A percentile compares a stretch with the other conserved stretches of the same genome.
Evolutionary conservation across 108 stramenopile genomes (phyloP).

Genomic region (Pseudonitzschia multistriata): DNA sequence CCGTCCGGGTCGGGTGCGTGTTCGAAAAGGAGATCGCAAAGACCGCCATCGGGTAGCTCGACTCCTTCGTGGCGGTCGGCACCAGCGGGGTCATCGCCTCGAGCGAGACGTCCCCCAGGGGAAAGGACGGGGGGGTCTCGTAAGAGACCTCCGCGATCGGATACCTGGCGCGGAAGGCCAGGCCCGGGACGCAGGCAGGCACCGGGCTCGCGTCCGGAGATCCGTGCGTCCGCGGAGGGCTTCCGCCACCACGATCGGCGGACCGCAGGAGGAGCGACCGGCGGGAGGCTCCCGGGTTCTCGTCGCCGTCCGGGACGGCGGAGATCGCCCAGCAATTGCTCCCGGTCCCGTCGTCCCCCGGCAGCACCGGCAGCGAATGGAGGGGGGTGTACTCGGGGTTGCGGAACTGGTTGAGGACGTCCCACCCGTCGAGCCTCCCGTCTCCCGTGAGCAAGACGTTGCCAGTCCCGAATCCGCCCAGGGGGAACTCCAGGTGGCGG

Average conservation of each 20-base stretch:
- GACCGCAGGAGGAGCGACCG: background rate
- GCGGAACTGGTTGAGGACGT: constrained; percentile 10
- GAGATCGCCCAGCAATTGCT: constrained; percentile 3
- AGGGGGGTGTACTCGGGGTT: background rate
- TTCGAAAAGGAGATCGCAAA: constrained; percentile 14
- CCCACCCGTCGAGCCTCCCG: constrained; percentile 18
- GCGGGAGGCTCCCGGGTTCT: background rate
- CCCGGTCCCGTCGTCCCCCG: background rate
- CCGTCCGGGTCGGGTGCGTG: background rate
- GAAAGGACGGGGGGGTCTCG: constrained; percentile 12
- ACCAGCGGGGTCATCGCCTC: constrained; percentile 20
- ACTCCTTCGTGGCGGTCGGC: constrained; percentile 11
- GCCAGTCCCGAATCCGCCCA: constrained; percentile 24
- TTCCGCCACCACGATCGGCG: background rate
- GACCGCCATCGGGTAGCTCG: constrained; percentile 7
- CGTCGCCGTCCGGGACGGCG: background rate
- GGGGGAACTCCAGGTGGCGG: constrained; percentile 13
- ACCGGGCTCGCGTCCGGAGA: too few species aligned
- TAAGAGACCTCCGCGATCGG: constrained; percentile 16
- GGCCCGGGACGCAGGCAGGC: constrained; percentile 11
- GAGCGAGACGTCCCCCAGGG: background rate
- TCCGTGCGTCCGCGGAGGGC: background rate
- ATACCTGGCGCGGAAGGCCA: constrained; percentile 4
- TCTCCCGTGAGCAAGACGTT: constrained; percentile 14
- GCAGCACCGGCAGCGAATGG: background rate